These are phyloP conservation scores for Russula sp. DNA, from an alignment of 768 basidiomycete genomes.

Conservation along the genomic window DNA sequence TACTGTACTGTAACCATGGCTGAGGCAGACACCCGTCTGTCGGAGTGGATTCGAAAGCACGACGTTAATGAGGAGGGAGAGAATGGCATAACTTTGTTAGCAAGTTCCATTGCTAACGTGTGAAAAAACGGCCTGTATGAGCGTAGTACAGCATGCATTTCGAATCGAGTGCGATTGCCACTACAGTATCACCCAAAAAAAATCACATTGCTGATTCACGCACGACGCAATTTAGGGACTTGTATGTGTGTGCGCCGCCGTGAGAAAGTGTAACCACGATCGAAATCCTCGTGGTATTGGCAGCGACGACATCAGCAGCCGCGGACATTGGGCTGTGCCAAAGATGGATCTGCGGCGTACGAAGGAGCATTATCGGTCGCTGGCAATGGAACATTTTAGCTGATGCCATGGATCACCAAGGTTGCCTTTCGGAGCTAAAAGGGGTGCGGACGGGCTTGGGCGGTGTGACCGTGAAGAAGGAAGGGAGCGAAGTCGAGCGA, in stretches of 20 bases:
- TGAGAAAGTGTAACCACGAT: conserved; percentile 11
- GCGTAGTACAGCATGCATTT: not conserved
- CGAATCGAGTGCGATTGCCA: conserved; percentile 17
- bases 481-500: conserved; percentile 8
- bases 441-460: not conserved
- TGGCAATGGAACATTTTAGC: conserved; percentile 2
- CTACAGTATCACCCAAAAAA: conserved; percentile 14
- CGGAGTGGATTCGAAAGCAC: conserved; percentile 1
- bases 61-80: conserved; percentile 5
- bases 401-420: conserved; percentile 3
- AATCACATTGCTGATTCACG: not conserved
- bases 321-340: conserved; percentile 11
- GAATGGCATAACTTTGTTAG: conserved; percentile 25
- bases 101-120: conserved; percentile 6
- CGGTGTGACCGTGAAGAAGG: no score
- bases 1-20: conserved; percentile 9
- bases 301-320: conserved; percentile 17
- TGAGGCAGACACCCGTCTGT: conserved; percentile 2
- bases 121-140: conserved; percentile 15
- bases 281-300: not conserved
- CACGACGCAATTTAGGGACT: not conserved
- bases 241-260: conserved; percentile 3
- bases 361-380: conserved; percentile 5
- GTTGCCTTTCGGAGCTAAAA: conserved; percentile 18
- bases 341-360: conserved; percentile 18